A percentile compares a stretch with the other conserved stretches of the same genome.
Evolutionary conservation across 139 green algal genomes (phyloP).

Genomic region (Raphidocelis subcapitata): DNA sequence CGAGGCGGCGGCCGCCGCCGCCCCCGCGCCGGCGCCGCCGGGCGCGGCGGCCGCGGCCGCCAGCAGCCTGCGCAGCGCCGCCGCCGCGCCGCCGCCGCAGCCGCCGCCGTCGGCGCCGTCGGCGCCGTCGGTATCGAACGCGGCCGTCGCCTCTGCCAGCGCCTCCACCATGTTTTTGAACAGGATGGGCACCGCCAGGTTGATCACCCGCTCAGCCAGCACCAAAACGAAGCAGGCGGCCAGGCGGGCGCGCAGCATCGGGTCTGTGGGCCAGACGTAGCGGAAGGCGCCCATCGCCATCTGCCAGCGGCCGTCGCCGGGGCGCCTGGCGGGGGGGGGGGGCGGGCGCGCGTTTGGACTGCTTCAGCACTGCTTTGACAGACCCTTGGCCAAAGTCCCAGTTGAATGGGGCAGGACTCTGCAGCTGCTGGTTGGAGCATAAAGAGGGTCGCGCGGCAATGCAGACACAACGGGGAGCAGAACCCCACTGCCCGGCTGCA

Average conservation of each 20-base stretch:
- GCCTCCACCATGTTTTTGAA: slow-evolving; percentile 63
- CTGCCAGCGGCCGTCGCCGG: slow-evolving; percentile 15
- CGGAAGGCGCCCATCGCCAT: slow-evolving; percentile 35
- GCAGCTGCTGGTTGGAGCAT: neutral
- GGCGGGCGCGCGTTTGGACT: neutral
- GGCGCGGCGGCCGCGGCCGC: neutral
- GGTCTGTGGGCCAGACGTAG: slow-evolving; percentile 62
- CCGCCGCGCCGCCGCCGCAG: neutral
- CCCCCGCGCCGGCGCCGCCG: neutral
- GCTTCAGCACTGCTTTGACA: neutral
- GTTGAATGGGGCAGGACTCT: neutral
- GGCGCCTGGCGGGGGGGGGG: slow-evolving; percentile 8
- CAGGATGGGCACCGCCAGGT: slow-evolving; percentile 64
- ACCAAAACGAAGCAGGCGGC: slow-evolving; percentile 69
- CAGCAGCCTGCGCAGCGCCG: neutral
- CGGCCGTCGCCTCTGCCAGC: slow-evolving; percentile 37
- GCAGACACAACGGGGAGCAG: neutral
- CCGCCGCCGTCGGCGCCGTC: neutral
- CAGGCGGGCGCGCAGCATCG: slow-evolving; percentile 33
- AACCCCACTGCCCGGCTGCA: neutral
- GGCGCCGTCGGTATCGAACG: neutral
- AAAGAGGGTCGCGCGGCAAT: neutral
- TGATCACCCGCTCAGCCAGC: slow-evolving; percentile 57
- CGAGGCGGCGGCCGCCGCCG: neutral
- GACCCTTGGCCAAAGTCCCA: neutral